Conservation (phyloP, 169 alveolate genomes). For the Eimeria necatrix region DNA sequence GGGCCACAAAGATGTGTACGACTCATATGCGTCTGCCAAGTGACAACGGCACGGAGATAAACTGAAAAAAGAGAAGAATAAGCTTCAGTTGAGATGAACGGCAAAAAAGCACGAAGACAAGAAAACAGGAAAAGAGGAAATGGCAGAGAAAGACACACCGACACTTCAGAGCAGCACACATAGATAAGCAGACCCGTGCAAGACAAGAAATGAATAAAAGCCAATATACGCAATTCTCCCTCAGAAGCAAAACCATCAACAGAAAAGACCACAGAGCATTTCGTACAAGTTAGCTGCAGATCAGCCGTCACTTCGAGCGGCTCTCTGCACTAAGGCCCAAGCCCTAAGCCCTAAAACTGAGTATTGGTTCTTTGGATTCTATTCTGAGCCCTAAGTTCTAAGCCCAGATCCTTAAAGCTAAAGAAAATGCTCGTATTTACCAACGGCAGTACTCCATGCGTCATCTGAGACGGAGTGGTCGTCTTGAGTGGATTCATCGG, state of each 20-base stretch:
- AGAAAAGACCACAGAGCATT: not conserved
- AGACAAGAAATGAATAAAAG: not conserved
- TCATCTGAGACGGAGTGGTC: conserved; percentile 57
- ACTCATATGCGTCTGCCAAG: not conserved
- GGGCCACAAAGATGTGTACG: too few species aligned
- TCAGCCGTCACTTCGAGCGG: too few species aligned
- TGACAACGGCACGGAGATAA: not conserved
- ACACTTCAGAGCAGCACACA: not conserved
- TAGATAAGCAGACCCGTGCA: not conserved
- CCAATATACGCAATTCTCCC: too few species aligned
- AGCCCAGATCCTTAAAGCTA: not conserved
- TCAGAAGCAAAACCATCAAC: too few species aligned
- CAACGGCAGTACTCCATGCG: conserved; percentile 14
- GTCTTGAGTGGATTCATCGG: conserved; percentile 58
- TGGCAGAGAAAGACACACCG: not conserved
- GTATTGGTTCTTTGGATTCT: too few species aligned
- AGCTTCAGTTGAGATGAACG: not conserved
- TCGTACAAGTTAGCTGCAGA: not conserved
- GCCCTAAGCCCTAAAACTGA: too few species aligned
- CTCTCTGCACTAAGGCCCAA: too few species aligned
- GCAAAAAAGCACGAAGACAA: not conserved
- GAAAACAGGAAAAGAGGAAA: not conserved
- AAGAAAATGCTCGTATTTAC: not conserved
- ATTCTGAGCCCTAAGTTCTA: too few species aligned
- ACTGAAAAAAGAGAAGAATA: too few species aligned